Conservation (phyloP, 176 grass and related monocot genomes). For the Ensete glaucum region DNA sequence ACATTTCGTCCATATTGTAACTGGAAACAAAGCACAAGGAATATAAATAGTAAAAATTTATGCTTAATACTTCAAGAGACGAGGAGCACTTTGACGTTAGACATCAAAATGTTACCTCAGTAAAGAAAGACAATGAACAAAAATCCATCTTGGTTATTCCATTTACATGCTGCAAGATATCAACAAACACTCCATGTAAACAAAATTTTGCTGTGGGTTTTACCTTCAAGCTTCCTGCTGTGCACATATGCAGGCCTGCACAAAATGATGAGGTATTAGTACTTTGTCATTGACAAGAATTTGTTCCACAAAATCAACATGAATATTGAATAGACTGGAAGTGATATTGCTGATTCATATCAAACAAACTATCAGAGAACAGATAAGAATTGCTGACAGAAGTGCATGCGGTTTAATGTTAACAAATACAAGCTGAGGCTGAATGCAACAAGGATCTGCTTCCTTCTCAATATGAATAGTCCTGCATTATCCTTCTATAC, state of each 20-base stretch:
- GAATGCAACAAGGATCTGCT: too few species aligned
- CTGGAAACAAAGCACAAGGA: neutral
- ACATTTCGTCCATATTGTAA: neutral
- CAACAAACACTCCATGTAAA: neutral
- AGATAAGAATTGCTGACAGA: neutral
- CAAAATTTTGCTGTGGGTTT: too few species aligned
- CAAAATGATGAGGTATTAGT: conserved; percentile 31
- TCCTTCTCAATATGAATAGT: too few species aligned
- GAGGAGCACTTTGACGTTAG: neutral
- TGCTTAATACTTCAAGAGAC: too few species aligned
- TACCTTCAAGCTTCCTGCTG: conserved; percentile 32
- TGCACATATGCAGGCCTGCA: conserved; percentile 33
- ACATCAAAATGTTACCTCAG: neutral
- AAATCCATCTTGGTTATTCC: neutral
- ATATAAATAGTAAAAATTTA: neutral
- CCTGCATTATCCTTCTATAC: too few species aligned
- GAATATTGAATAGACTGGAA: conserved; percentile 34
- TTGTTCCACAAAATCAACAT: conserved; percentile 55
- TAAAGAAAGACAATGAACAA: neutral
- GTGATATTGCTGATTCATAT: conserved; percentile 39
- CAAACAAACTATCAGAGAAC: neutral
- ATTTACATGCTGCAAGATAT: neutral
- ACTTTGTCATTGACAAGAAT: conserved; percentile 53
- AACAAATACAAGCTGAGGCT: too few species aligned
- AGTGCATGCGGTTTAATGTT: too few species aligned